Evolutionary conservation across 2,329 filamentous ascomycete genomes (phyloP).

Genomic region (Botrytis squamosa): DNA sequence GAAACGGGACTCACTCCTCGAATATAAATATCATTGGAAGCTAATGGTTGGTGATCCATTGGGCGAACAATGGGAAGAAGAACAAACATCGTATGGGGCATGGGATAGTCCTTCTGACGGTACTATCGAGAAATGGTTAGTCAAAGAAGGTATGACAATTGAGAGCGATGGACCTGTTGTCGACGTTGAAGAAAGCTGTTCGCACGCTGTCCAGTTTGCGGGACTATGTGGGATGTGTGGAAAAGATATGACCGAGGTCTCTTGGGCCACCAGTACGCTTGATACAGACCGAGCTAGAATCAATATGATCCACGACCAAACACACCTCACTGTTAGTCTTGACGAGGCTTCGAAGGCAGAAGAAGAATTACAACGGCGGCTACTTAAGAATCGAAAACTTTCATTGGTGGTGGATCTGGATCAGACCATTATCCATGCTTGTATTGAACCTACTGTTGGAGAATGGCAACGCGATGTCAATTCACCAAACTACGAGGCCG

Average conservation of each 20-base stretch:
- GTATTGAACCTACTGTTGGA: slow-evolving; percentile 91
- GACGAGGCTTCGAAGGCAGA: slow-evolving; percentile 79
- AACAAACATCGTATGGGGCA: slow-evolving; percentile 68
- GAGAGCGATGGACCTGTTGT: slow-evolving; percentile 58
- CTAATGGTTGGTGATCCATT: slow-evolving; percentile 70
- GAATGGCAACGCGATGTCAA: slow-evolving; percentile 89
- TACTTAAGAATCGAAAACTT: slow-evolving; percentile 78
- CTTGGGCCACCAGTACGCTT: slow-evolving; percentile 75
- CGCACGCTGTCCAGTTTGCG: slow-evolving; percentile 86
- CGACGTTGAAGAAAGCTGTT: slow-evolving; percentile 85
- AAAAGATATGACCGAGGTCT: slow-evolving; percentile 90
- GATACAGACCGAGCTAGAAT: slow-evolving; percentile 87
- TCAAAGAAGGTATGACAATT: slow-evolving; percentile 66
- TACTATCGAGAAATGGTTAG: slow-evolving; percentile 71
- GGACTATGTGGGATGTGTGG: slow-evolving; percentile 91
- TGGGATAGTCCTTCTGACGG: slow-evolving; percentile 87
- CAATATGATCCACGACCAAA: slow-evolving; percentile 92
- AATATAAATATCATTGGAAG: slow-evolving; percentile 81
- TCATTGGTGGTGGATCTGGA: slow-evolving; percentile 95
- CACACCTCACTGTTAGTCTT: slow-evolving; percentile 78
- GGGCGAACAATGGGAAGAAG: slow-evolving; percentile 62
- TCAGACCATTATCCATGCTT: slow-evolving; percentile 97
- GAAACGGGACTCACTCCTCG: slow-evolving; percentile 75
- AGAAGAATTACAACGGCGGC: slow-evolving; percentile 78
- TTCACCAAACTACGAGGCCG: slow-evolving; percentile 87